Evolutionary conservation across 768 basidiomycete species (phyloP).

Genomic region (Mycena sanguinolenta): DNA sequence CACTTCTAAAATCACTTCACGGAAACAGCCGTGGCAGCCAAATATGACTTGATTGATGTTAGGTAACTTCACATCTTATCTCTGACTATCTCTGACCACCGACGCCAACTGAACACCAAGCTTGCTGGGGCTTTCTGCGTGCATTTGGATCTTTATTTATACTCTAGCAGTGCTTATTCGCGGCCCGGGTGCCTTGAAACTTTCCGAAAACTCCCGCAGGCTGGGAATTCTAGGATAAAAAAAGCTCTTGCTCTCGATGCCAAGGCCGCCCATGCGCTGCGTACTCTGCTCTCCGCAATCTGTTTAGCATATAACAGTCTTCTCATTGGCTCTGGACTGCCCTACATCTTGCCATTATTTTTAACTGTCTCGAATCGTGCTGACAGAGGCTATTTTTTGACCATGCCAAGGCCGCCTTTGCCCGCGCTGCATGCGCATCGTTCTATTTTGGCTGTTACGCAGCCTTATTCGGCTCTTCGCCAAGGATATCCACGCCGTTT

Average conservation of each 20-base stretch:
- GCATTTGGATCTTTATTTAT: neutral
- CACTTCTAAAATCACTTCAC: too few relatives aligned
- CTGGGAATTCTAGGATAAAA: neutral
- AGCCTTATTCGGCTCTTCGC: too few relatives aligned
- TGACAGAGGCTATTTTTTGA: neutral
- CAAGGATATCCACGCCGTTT: too few relatives aligned
- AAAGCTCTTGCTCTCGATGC: neutral
- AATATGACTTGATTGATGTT: constrained; percentile 17
- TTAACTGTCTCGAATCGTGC: neutral
- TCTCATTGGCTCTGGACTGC: constrained; percentile 2
- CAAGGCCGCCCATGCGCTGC: constrained; percentile 1
- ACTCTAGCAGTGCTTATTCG: too few relatives aligned
- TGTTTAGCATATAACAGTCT: neutral
- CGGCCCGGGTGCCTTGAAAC: too few relatives aligned
- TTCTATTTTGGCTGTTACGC: too few relatives aligned
- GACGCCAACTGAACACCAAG: neutral
- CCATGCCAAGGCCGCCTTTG: too few relatives aligned
- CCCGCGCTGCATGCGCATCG: too few relatives aligned
- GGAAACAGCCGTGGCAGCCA: neutral
- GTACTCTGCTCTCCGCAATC: neutral
- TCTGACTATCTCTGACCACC: too few relatives aligned
- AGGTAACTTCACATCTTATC: constrained; percentile 11
- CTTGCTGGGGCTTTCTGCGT: neutral
- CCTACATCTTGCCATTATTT: neutral
- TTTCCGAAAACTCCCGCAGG: neutral